A percentile compares a stretch with the other conserved stretches of the same genome.
Evolutionary conservation across 106 monocot species (phyloP).

Genomic region (Vanilla planifolia): DNA sequence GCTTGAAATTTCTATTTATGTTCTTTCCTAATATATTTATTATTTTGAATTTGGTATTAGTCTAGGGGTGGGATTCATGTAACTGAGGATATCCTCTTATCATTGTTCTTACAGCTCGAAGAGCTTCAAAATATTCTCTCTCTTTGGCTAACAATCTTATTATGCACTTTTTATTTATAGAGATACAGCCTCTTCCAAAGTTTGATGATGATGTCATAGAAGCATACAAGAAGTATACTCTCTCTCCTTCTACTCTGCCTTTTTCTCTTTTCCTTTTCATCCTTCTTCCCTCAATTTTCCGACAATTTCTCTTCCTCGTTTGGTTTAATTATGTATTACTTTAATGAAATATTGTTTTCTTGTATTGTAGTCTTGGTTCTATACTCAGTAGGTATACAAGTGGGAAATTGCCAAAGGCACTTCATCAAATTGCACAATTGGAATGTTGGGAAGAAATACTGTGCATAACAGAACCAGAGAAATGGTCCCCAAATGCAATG

Average conservation of each 20-base stretch:
- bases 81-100: too few species aligned
- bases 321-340: not conserved
- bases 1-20: too few species aligned
- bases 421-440: slow-evolving; percentile 73
- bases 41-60: too few species aligned
- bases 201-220: slow-evolving; percentile 68
- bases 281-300: not conserved
- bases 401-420: slow-evolving; percentile 89
- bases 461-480: slow-evolving; percentile 78
- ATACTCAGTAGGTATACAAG: slow-evolving; percentile 77
- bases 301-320: slow-evolving; percentile 6
- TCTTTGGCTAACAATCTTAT: not conserved
- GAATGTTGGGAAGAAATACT: slow-evolving; percentile 83
- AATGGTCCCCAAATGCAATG: slow-evolving; percentile 96
- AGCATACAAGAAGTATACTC: slow-evolving; percentile 61
- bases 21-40: too few species aligned
- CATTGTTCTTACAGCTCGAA: too few species aligned
- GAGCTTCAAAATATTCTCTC: too few species aligned
- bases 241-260: not conserved
- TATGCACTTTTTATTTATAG: slow-evolving; percentile 19
- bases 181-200: slow-evolving; percentile 56
- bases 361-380: slow-evolving; percentile 58
- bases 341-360: slow-evolving; percentile 4
- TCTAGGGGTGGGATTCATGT: too few species aligned
- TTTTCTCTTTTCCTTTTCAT: too few species aligned